Conservation (phyloP, 2,329 filamentous ascomycete species). For the Cladophialophora immunda region DNA sequence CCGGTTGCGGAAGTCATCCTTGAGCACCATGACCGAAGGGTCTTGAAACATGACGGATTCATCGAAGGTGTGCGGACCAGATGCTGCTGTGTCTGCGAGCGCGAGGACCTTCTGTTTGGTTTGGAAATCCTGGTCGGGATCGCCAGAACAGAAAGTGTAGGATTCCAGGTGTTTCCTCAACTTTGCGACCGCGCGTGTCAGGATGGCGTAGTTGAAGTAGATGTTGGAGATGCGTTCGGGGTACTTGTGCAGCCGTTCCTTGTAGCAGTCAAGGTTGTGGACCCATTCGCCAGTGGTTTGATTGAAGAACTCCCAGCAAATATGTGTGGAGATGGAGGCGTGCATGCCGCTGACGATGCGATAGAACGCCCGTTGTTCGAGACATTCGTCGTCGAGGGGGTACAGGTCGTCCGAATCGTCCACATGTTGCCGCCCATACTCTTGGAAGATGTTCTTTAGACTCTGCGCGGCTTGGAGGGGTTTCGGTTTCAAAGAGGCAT, state of each 20-base stretch:
- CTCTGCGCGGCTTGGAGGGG: slow-evolving; percentile 64
- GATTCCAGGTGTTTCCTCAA: slow-evolving; percentile 79
- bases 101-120: slow-evolving; percentile 85
- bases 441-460: slow-evolving; percentile 67
- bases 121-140: slow-evolving; percentile 76
- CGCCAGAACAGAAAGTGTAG: slow-evolving; percentile 93
- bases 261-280: slow-evolving; percentile 89
- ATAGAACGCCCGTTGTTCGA: slow-evolving; percentile 99
- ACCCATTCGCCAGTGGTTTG: slow-evolving; percentile 93
- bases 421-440: slow-evolving; percentile 62
- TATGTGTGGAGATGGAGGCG: slow-evolving; percentile 92
- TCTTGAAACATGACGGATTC: slow-evolving; percentile 93
- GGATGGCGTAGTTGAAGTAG: slow-evolving; percentile 98
- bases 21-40: slow-evolving; percentile 72
- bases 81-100: slow-evolving; percentile 75
- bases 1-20: slow-evolving; percentile 96
- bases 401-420: slow-evolving; percentile 60
- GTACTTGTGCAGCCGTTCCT: slow-evolving; percentile 79
- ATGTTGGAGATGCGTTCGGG: slow-evolving; percentile 95
- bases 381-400: slow-evolving; percentile 86
- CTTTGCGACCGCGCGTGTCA: slow-evolving; percentile 90
- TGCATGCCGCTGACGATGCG: slow-evolving; percentile 97
- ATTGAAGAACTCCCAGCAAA: slow-evolving; percentile 96
- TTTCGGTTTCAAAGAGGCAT: slow-evolving; percentile 38
- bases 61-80: slow-evolving; percentile 81